phyloP scores from a whole-genome alignment of 2,329 filamentous ascomycete species.

The Fusarium tjaetaba region DNA sequence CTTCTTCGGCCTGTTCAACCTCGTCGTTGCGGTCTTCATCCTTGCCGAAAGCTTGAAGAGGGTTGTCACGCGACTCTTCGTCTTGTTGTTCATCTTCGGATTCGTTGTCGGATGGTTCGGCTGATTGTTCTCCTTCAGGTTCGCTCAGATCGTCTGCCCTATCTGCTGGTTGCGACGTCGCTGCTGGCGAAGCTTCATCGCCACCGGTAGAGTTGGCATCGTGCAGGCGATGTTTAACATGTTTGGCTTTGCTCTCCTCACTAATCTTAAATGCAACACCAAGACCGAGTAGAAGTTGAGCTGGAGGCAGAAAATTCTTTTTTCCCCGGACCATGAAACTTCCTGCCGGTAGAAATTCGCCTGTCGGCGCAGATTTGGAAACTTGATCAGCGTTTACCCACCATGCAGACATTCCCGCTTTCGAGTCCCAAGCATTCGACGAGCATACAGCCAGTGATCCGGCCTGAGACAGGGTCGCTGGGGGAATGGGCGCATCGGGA shows the following conservation, averaged over 20 bases:
- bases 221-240: constrained; percentile 72
- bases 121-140: constrained; percentile 41
- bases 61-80: constrained; percentile 49
- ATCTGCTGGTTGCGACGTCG: constrained; percentile 41
- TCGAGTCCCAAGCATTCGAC: constrained; percentile 94
- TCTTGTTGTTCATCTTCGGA: constrained; percentile 48
- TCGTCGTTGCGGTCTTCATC: constrained; percentile 41
- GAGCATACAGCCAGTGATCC: constrained; percentile 85
- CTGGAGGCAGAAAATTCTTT: constrained; percentile 91
- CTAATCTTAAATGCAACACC: constrained; percentile 89
- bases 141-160: constrained; percentile 36
- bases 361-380: constrained; percentile 81
- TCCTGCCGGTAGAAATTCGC: constrained; percentile 82
- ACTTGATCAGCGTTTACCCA: constrained; percentile 94
- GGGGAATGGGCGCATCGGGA: constrained; percentile 87
- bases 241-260: constrained; percentile 83
- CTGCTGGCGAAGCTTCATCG: constrained; percentile 14
- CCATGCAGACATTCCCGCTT: constrained; percentile 94
- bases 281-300: constrained; percentile 87
- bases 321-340: constrained; percentile 84
- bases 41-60: constrained; percentile 47
- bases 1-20: constrained; percentile 40
- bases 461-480: constrained; percentile 89
- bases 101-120: constrained; percentile 46
- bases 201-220: constrained; percentile 38